Evolutionary conservation across 2,329 filamentous ascomycete genomes (phyloP).

Genomic region (Stagonosporopsis rhizophila): DNA sequence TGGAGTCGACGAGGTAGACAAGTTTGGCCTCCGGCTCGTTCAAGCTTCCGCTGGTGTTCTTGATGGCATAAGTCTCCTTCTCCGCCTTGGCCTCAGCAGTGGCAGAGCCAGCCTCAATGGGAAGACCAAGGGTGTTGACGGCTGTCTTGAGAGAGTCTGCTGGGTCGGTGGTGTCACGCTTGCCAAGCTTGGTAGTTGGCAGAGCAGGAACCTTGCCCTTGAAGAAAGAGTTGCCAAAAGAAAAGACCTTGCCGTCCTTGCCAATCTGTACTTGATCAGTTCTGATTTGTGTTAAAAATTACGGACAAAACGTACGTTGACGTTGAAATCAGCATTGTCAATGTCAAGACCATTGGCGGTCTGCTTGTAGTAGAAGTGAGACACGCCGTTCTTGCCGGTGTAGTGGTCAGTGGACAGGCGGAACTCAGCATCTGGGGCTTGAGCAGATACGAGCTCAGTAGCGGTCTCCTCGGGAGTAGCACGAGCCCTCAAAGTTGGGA

Average conservation of each 20-base stretch:
- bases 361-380: slow-evolving; percentile 66
- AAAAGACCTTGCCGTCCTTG: slow-evolving; percentile 63
- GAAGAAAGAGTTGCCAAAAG: slow-evolving; percentile 61
- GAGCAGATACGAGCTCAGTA: slow-evolving; percentile 14
- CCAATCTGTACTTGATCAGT: slow-evolving; percentile 51
- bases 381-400: slow-evolving; percentile 58
- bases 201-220: slow-evolving; percentile 52
- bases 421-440: slow-evolving; percentile 18
- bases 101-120: slow-evolving; percentile 49
- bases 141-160: slow-evolving; percentile 53
- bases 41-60: slow-evolving; percentile 51
- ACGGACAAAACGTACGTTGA: slow-evolving; percentile 59
- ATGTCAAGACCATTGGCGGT: slow-evolving; percentile 64
- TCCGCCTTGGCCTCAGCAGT: slow-evolving; percentile 33
- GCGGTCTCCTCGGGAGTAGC: slow-evolving; percentile 20
- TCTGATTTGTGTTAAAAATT: neutral
- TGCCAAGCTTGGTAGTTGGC: slow-evolving; percentile 21
- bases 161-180: slow-evolving; percentile 49
- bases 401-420: slow-evolving; percentile 21
- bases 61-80: slow-evolving; percentile 54
- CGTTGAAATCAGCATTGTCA: slow-evolving; percentile 66
- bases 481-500: slow-evolving; percentile 18
- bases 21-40: slow-evolving; percentile 62
- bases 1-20: slow-evolving; percentile 58
- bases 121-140: slow-evolving; percentile 49